These are phyloP conservation scores for Diaporthe humulicola DNA, from an alignment of 2,329 filamentous ascomycete species.

Conservation along the genomic window DNA sequence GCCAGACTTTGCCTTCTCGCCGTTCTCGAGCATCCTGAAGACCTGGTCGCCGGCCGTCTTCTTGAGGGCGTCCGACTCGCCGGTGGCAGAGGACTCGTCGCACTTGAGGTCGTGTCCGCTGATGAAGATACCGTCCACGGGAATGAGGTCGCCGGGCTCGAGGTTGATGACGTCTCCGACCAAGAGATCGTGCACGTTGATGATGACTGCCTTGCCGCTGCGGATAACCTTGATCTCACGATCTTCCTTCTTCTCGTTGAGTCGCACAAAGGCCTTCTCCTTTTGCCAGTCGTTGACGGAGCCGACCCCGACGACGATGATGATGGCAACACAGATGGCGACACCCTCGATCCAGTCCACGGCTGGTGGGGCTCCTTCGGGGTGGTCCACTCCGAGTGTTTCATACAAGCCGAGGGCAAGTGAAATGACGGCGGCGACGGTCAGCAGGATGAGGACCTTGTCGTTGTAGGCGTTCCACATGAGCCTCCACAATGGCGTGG, in stretches of 20 bases:
- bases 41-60: slow-evolving; percentile 72
- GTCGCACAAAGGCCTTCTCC: slow-evolving; percentile 70
- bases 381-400: slow-evolving; percentile 63
- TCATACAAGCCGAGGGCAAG: slow-evolving; percentile 79
- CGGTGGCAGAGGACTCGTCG: slow-evolving; percentile 78
- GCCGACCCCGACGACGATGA: slow-evolving; percentile 72
- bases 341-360: slow-evolving; percentile 75
- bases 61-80: slow-evolving; percentile 78
- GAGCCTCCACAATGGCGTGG: slow-evolving; percentile 69
- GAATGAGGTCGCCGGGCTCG: slow-evolving; percentile 77
- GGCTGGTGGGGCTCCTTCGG: slow-evolving; percentile 53
- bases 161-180: slow-evolving; percentile 76
- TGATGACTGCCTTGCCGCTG: slow-evolving; percentile 71
- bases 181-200: slow-evolving; percentile 74
- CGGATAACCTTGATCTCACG: slow-evolving; percentile 73
- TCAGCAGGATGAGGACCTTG: slow-evolving; percentile 79
- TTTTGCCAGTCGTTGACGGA: slow-evolving; percentile 75
- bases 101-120: slow-evolving; percentile 75
- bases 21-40: slow-evolving; percentile 65
- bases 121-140: slow-evolving; percentile 76
- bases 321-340: slow-evolving; percentile 71
- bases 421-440: slow-evolving; percentile 76
- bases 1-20: slow-evolving; percentile 50
- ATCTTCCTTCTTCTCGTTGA: slow-evolving; percentile 72
- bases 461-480: slow-evolving; percentile 81